Evolutionary conservation across 1,284 basidiomycete species (phyloP).

Genomic region (Marasmius fiardii): DNA sequence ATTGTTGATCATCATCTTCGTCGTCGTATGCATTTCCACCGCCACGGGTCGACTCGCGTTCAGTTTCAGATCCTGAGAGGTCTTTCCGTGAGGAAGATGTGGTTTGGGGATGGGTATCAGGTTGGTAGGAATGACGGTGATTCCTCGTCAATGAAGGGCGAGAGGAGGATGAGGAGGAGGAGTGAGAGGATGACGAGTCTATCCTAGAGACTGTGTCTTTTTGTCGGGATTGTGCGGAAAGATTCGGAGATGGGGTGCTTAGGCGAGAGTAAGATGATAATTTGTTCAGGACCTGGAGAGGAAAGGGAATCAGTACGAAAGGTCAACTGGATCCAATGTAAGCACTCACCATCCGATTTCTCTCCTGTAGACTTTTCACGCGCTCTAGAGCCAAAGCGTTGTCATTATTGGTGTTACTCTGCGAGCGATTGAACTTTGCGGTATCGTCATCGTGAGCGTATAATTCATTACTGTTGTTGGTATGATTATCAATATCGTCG

Average conservation of each 20-base stretch:
- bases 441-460: conserved; percentile 55
- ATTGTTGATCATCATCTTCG: neutral
- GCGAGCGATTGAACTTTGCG: conserved; percentile 49
- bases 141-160: conserved; percentile 28
- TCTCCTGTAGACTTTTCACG: conserved; percentile 63
- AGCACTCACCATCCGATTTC: conserved; percentile 63
- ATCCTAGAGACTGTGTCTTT: neutral
- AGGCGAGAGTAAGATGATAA: conserved; percentile 50
- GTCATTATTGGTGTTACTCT: conserved; percentile 29
- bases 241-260: conserved; percentile 31
- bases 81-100: neutral
- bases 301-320: conserved; percentile 12
- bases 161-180: conserved; percentile 25
- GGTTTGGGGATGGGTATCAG: conserved; percentile 1
- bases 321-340: conserved; percentile 23
- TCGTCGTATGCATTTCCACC: conserved; percentile 13
- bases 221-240: conserved; percentile 15
- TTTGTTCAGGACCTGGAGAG: conserved; percentile 60
- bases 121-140: conserved; percentile 23
- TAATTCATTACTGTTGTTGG: neutral
- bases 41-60: conserved; percentile 49
- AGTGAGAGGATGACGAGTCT: conserved; percentile 26
- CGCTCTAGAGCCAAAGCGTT: conserved; percentile 59
- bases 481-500: conserved; percentile 52
- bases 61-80: conserved; percentile 76